Percentiles rank a stretch among this genome's conserved stretches.
Evolutionary conservation across 2,329 filamentous ascomycete species (phyloP).

Genomic region (Paraphoma sp.): DNA sequence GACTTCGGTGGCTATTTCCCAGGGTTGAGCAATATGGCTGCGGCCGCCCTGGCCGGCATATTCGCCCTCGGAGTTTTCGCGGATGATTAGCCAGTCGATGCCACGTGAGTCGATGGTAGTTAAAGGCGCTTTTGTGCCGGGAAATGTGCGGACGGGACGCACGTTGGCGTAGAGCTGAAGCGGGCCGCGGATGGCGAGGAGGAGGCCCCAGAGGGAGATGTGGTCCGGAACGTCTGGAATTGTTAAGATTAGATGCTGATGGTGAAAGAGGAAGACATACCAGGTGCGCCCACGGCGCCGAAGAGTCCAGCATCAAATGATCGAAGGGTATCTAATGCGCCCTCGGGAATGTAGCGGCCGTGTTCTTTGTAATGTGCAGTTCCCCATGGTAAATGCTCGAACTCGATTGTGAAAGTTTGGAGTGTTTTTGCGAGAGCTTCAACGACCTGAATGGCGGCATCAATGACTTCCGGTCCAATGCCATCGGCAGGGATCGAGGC

Average conservation of each 20-base stretch:
- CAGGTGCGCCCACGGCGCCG: conserved; percentile 70
- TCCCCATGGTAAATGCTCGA: no score
- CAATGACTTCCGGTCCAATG: no score
- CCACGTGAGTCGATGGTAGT: conserved; percentile 61
- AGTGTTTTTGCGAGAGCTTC: no score
- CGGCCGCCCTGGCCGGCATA: conserved; percentile 70
- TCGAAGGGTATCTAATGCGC: no score
- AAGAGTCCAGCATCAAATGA: conserved; percentile 68
- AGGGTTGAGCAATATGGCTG: conserved; percentile 63
- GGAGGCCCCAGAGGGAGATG: conserved; percentile 62
- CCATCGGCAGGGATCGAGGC: no score
- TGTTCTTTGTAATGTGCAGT: no score
- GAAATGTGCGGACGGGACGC: conserved; percentile 66
- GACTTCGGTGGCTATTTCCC: conserved; percentile 69
- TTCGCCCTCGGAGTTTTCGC: conserved; percentile 72
- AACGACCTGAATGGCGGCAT: no score
- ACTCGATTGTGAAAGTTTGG: no score
- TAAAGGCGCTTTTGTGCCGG: conserved; percentile 65
- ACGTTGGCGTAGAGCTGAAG: conserved; percentile 66
- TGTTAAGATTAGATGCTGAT: not conserved
- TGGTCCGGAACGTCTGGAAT: conserved; percentile 60
- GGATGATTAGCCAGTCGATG: conserved; percentile 71
- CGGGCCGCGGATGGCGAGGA: conserved; percentile 61
- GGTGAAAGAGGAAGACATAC: conserved; percentile 35
- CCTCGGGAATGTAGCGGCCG: no score